These are phyloP conservation scores for Mycosphaerella arachidis DNA, from an alignment of 2,329 filamentous ascomycete species.

Conservation along the genomic window DNA sequence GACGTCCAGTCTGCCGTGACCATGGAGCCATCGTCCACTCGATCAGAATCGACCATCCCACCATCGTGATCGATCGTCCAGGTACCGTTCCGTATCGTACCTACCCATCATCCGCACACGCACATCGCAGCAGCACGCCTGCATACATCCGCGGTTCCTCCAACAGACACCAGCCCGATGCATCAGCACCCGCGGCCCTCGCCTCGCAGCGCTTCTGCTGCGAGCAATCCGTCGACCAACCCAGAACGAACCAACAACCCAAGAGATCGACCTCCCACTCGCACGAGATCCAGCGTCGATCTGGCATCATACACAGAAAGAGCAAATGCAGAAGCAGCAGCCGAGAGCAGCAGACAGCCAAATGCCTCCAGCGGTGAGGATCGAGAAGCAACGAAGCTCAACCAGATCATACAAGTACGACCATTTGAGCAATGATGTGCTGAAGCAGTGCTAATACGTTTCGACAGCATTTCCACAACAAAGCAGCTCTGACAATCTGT, in stretches of 20 bases:
- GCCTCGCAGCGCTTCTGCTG: conserved; percentile 67
- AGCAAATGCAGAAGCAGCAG: conserved; percentile 41
- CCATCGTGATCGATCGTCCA: conserved; percentile 13
- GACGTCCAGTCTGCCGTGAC: conserved; percentile 16
- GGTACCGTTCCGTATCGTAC: not conserved
- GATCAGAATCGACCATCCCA: conserved; percentile 11
- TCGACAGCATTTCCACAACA: conserved; percentile 79
- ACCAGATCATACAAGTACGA: conserved; percentile 85
- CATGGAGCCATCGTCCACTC: conserved; percentile 21
- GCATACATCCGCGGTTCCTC: not conserved
- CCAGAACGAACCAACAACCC: conserved; percentile 66
- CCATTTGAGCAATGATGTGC: not conserved
- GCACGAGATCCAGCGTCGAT: conserved; percentile 52
- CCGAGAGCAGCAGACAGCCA: conserved; percentile 39
- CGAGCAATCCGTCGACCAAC: conserved; percentile 67
- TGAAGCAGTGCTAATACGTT: conserved; percentile 8
- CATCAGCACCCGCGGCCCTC: conserved; percentile 82
- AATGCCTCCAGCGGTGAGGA: conserved; percentile 41
- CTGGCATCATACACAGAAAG: conserved; percentile 47
- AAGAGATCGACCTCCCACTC: conserved; percentile 56
- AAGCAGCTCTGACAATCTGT: conserved; percentile 77
- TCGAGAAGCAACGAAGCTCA: conserved; percentile 73
- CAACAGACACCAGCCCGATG: conserved; percentile 50
- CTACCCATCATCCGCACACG: not conserved
- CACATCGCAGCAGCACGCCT: not conserved